Percentiles rank a stretch among this genome's conserved stretches.
phyloP scores from a whole-genome alignment of 495 filamentous ascomycete species.

The Tetracladium setigerum region DNA sequence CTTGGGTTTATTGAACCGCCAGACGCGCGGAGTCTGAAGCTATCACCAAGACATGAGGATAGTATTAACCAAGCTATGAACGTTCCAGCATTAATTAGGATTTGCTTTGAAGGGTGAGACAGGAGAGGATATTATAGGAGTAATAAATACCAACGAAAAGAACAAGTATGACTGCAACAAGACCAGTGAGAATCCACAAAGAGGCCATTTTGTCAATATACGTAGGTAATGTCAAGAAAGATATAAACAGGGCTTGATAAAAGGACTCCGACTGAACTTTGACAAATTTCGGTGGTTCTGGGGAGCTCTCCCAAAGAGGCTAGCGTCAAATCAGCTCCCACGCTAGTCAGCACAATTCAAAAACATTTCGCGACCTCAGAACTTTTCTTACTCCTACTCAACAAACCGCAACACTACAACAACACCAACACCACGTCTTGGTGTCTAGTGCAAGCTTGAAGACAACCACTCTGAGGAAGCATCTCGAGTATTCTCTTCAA shows the following conservation, averaged over 20 bases:
- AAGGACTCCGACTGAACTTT: no score
- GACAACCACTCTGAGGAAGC: no score
- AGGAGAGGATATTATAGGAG: neutral
- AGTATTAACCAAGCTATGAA: constrained; percentile 44
- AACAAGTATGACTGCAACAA: constrained; percentile 40
- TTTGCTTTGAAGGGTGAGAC: no score
- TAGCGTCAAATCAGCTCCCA: constrained; percentile 13
- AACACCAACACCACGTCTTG: no score
- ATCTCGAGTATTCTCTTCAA: no score
- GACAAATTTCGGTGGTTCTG: neutral
- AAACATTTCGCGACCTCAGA: neutral
- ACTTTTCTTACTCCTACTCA: neutral
- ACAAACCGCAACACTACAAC: no score
- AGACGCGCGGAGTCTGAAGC: constrained; percentile 36
- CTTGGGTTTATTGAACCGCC: constrained; percentile 28
- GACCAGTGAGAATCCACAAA: constrained; percentile 38
- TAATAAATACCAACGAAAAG: constrained; percentile 37
- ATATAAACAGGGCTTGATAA: no score
- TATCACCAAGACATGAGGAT: constrained; percentile 52
- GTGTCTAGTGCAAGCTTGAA: no score
- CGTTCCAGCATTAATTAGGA: neutral
- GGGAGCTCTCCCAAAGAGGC: constrained; percentile 27
- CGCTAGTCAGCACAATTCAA: neutral
- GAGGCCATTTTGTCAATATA: constrained; percentile 34
- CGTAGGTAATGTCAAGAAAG: no score